Evolutionary conservation across 176 grass and related monocot genomes (phyloP).

Genomic region (Cocos nucifera): DNA sequence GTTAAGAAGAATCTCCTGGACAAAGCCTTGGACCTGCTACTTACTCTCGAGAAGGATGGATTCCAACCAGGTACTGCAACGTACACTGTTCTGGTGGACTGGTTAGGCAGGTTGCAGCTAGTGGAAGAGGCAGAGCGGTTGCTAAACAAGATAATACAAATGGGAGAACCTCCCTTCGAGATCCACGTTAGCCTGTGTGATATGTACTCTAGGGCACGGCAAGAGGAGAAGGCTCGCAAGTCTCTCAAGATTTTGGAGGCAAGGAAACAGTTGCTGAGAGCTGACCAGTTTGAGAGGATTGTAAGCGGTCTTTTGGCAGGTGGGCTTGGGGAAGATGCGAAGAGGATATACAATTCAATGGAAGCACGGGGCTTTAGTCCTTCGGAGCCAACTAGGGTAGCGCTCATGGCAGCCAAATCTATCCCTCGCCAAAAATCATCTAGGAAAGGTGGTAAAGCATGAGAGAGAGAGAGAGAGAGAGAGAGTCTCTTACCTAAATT

Average conservation of each 20-base stretch:
- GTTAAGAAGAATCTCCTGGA: conserved; percentile 55
- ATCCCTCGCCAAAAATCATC: conserved; percentile 5
- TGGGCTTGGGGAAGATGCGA: conserved; percentile 47
- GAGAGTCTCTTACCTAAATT: neutral
- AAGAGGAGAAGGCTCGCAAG: conserved; percentile 44
- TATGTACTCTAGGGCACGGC: conserved; percentile 14
- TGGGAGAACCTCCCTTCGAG: conserved; percentile 49
- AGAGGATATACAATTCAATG: conserved; percentile 59
- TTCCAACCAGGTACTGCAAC: conserved; percentile 49
- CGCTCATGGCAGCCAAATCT: conserved; percentile 18
- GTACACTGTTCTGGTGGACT: conserved; percentile 50
- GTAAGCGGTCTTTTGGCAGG: conserved; percentile 39
- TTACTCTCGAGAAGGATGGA: conserved; percentile 69
- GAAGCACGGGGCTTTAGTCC: conserved; percentile 40
- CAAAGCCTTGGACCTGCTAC: conserved; percentile 48
- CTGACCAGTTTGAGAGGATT: conserved; percentile 67
- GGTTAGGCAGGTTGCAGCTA: conserved; percentile 55
- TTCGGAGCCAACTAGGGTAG: conserved; percentile 23
- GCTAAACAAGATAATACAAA: conserved; percentile 36
- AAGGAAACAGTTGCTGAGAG: conserved; percentile 47
- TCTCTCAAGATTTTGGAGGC: conserved; percentile 71
- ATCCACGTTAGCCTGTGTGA: conserved; percentile 63
- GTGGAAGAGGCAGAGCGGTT: conserved; percentile 69
- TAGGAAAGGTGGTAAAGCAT: conserved; percentile 2
- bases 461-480: too few relatives aligned